Evolutionary conservation across 164 flowering plant species (phyloP).

Genomic region (Chimonanthus salicifolius): DNA sequence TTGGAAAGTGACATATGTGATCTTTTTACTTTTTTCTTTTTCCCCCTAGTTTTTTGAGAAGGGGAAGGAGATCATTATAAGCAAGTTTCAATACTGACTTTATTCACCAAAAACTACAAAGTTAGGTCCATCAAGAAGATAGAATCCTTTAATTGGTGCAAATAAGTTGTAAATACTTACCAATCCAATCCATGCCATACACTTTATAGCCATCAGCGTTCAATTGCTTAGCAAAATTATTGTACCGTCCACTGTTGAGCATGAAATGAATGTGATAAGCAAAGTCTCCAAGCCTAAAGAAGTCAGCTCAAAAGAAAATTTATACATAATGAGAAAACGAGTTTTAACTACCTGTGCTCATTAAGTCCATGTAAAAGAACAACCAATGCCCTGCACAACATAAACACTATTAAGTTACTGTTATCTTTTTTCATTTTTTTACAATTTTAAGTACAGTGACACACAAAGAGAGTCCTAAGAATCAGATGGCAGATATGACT

Average conservation of each 20-base stretch:
- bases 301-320: background rate
- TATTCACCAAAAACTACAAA: background rate
- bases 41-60: too few relatives aligned
- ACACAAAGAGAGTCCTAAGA: background rate
- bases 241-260: slow-evolving; percentile 67
- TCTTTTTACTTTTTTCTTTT: too few relatives aligned
- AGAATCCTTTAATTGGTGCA: background rate
- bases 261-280: slow-evolving; percentile 2
- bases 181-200: slow-evolving; percentile 94
- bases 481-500: background rate
- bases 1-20: too few relatives aligned
- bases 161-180: slow-evolving; percentile 33
- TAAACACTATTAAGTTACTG: background rate
- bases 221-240: slow-evolving; percentile 69
- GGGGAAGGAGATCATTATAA: background rate
- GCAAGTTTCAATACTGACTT: background rate
- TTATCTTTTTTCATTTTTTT: too few relatives aligned
- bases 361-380: slow-evolving; percentile 85
- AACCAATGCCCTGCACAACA: slow-evolving; percentile 62
- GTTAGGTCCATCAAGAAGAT: background rate
- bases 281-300: slow-evolving; percentile 4
- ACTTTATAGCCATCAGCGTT: slow-evolving; percentile 79
- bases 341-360: slow-evolving; percentile 71
- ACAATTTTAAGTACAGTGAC: background rate
- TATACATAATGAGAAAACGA: background rate